Evolutionary conservation across 345 rosid genomes (phyloP).

Genomic region (Acer negundo): DNA sequence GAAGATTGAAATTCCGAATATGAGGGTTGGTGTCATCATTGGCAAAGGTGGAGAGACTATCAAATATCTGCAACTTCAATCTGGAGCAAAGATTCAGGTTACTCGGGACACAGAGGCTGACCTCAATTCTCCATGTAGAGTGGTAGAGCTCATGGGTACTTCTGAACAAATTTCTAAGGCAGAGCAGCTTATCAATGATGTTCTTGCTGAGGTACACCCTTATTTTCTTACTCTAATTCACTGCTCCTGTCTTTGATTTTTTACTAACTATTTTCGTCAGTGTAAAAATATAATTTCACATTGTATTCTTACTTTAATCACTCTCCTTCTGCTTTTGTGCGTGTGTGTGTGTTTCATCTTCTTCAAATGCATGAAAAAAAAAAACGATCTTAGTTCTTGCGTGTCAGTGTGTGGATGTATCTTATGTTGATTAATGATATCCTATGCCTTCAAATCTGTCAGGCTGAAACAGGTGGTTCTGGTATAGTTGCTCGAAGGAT

Average conservation of each 20-base stretch:
- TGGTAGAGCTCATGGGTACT: slow-evolving; percentile 83
- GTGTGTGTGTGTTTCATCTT: no score
- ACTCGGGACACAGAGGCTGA: slow-evolving; percentile 95
- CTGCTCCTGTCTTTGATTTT: no score
- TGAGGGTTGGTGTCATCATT: slow-evolving; percentile 95
- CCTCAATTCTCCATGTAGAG: slow-evolving; percentile 63
- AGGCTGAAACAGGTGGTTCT: slow-evolving; percentile 96
- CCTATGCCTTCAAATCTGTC: slow-evolving; percentile 13
- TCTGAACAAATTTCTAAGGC: slow-evolving; percentile 88
- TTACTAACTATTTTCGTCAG: no score
- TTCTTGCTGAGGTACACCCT: slow-evolving; percentile 69
- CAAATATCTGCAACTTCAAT: slow-evolving; percentile 86
- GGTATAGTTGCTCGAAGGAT: slow-evolving; percentile 75
- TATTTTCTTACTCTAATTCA: background rate
- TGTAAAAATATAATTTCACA: no score
- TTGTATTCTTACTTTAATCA: no score
- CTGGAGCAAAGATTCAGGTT: slow-evolving; percentile 99
- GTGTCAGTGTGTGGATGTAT: background rate
- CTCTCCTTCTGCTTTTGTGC: no score
- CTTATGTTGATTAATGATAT: background rate
- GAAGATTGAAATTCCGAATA: slow-evolving; percentile 90
- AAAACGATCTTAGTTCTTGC: no score
- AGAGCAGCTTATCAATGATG: slow-evolving; percentile 87
- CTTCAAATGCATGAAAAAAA: no score
- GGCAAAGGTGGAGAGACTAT: slow-evolving; percentile 98